Evolutionary conservation across 1,284 basidiomycete genomes (phyloP).

Genomic region (Irpex sp.): DNA sequence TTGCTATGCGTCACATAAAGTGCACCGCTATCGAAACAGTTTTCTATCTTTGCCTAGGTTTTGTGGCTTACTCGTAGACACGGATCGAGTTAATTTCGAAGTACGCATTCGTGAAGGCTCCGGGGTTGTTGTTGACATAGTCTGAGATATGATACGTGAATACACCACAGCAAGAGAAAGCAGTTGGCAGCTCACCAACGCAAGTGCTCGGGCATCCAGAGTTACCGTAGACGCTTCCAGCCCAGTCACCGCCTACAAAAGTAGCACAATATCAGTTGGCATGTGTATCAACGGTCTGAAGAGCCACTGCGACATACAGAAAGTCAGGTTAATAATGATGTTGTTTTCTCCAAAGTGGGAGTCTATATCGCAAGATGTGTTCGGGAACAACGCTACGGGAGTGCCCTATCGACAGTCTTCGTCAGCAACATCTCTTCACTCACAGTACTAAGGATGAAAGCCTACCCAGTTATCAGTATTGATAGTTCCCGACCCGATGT

Average conservation of each 20-base stretch:
- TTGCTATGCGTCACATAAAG: too few relatives aligned
- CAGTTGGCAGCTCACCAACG: slow-evolving; percentile 31
- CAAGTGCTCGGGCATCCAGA: slow-evolving; percentile 47
- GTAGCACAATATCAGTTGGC: too few relatives aligned
- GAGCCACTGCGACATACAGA: slow-evolving; percentile 22
- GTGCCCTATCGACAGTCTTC: slow-evolving; percentile 34
- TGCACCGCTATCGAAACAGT: not conserved
- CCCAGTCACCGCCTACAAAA: slow-evolving; percentile 50
- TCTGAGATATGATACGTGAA: not conserved
- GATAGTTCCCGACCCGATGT: slow-evolving; percentile 27
- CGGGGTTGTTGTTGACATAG: slow-evolving; percentile 35
- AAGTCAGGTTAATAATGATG: slow-evolving; percentile 50
- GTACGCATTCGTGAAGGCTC: slow-evolving; percentile 38
- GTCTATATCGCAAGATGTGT: slow-evolving; percentile 41
- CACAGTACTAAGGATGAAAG: not conserved
- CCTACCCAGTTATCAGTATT: slow-evolving; percentile 38
- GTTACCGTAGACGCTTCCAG: slow-evolving; percentile 38
- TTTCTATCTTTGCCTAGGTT: not conserved
- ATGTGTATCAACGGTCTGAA: not conserved
- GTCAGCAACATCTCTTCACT: not conserved
- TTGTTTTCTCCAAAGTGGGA: slow-evolving; percentile 49
- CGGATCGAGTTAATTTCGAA: slow-evolving; percentile 34
- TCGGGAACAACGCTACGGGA: slow-evolving; percentile 49
- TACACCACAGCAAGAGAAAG: not conserved
- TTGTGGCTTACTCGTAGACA: slow-evolving; percentile 18